Conservation (phyloP, 371 early-diverging fungal species). For the Blastocladiella emersonii region DNA sequence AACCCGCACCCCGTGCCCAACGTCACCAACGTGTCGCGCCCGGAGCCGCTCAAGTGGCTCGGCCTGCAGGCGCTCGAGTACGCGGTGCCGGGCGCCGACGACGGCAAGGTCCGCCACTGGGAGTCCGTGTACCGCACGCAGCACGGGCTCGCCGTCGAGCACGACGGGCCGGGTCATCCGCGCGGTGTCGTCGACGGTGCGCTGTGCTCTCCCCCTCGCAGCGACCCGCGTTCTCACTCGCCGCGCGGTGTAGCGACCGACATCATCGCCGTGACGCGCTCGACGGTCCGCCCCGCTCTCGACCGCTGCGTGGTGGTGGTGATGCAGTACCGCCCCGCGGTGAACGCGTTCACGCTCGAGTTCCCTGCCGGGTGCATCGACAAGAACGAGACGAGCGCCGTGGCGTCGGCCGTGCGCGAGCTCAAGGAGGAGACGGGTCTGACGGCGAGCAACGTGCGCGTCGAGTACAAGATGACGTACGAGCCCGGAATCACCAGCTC, state of each 20-base stretch:
- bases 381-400: slow-evolving; percentile 20
- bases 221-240: too few relatives aligned
- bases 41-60: background rate
- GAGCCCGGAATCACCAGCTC: slow-evolving; percentile 47
- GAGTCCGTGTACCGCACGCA: background rate
- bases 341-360: slow-evolving; percentile 36
- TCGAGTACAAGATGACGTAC: slow-evolving; percentile 17
- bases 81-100: background rate
- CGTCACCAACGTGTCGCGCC: too few relatives aligned
- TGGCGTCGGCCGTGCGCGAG: slow-evolving; percentile 36
- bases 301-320: slow-evolving; percentile 28
- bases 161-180: too few relatives aligned
- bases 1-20: background rate
- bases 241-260: background rate
- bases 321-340: slow-evolving; percentile 46
- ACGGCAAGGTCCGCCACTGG: background rate
- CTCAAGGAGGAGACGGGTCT: slow-evolving; percentile 47
- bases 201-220: too few relatives aligned
- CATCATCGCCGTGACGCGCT: background rate
- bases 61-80: background rate
- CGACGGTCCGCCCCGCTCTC: background rate
- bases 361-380: slow-evolving; percentile 50
- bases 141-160: background rate
- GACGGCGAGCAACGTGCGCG: background rate
- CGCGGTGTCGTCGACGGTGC: too few relatives aligned